phyloP scores from a whole-genome alignment of 345 rosid genomes.

The Lepidium didymum region DNA sequence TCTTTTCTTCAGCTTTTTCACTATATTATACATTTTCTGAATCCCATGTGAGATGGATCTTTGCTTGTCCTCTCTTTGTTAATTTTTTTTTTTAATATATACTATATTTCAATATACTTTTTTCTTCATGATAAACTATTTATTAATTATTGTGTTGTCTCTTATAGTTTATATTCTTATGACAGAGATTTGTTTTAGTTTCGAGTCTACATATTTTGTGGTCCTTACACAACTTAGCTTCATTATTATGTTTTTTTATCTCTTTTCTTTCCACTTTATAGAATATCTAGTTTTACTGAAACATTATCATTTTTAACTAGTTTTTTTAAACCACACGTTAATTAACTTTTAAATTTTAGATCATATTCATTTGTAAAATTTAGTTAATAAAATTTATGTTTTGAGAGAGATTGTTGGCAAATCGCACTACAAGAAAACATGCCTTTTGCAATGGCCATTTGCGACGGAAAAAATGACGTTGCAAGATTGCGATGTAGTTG shows the following conservation, averaged over 20 bases:
- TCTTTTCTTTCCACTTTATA: slow-evolving; percentile 7
- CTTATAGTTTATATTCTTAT: slow-evolving; percentile 27
- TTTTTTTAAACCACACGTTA: too few relatives aligned
- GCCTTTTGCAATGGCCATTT: too few relatives aligned
- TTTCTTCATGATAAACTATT: slow-evolving; percentile 5
- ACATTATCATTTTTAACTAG: neutral
- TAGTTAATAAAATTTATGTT: too few relatives aligned
- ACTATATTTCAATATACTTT: slow-evolving; percentile 1
- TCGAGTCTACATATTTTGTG: slow-evolving; percentile 18
- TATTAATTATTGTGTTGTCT: slow-evolving; percentile 17
- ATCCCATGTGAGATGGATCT: slow-evolving; percentile 36
- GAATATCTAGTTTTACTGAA: neutral
- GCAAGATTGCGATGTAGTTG: too few relatives aligned
- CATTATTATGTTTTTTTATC: slow-evolving; percentile 27
- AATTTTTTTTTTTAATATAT: slow-evolving; percentile 13
- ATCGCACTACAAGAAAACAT: too few relatives aligned
- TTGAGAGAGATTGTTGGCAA: too few relatives aligned
- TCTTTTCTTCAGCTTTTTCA: slow-evolving; percentile 32
- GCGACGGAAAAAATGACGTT: too few relatives aligned
- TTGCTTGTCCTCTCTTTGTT: slow-evolving; percentile 30
- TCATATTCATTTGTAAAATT: too few relatives aligned
- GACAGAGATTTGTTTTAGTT: slow-evolving; percentile 21
- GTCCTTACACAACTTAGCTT: slow-evolving; percentile 32
- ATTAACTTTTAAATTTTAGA: too few relatives aligned
- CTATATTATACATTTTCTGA: slow-evolving; percentile 25